phyloP scores from a whole-genome alignment of 495 filamentous ascomycete species.

The Tetracladium setigerum region DNA sequence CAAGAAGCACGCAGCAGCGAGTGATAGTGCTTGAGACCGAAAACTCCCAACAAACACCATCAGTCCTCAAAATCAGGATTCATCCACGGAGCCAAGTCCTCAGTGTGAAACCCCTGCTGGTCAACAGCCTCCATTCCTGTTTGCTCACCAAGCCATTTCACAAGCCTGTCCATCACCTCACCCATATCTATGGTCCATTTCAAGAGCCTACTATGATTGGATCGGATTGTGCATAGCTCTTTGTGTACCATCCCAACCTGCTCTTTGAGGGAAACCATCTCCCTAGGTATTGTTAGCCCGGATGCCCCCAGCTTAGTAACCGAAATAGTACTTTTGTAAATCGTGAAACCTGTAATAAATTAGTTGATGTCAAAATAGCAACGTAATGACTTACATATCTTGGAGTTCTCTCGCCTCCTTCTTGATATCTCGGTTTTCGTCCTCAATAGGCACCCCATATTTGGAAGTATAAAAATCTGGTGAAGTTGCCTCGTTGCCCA shows the following conservation, averaged over 20 bases:
- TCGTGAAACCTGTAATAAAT: slow-evolving; percentile 1
- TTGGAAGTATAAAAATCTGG: no score
- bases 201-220: not conserved
- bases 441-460: no score
- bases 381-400: not conserved
- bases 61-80: no score
- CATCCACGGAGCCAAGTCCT: no score
- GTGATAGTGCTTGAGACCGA: no score
- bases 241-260: no score
- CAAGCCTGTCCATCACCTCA: not conserved
- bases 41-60: no score
- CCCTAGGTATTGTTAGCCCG: not conserved
- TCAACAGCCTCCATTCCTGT: not conserved
- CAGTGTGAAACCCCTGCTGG: not conserved
- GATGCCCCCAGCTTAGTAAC: not conserved
- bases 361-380: not conserved
- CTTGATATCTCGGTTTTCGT: not conserved
- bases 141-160: not conserved
- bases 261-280: no score
- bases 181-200: not conserved
- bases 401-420: not conserved
- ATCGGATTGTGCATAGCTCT: not conserved
- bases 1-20: no score
- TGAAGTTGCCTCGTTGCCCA: no score
- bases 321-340: not conserved